Evolutionary conservation across 2,329 filamentous ascomycete genomes (phyloP).

Genomic region (Trichoderma arundinaceum): DNA sequence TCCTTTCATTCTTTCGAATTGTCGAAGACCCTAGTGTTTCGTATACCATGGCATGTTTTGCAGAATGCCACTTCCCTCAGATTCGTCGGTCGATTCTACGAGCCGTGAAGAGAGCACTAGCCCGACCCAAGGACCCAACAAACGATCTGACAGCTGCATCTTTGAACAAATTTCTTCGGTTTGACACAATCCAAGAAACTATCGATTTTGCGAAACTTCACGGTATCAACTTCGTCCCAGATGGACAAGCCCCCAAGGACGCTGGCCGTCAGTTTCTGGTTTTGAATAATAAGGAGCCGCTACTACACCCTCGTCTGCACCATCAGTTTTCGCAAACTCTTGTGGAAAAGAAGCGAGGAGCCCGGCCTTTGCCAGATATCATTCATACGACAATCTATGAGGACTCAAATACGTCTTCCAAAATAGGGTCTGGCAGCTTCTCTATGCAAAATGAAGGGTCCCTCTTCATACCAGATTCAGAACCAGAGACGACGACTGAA

Average conservation of each 20-base stretch:
- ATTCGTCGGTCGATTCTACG: constrained; percentile 64
- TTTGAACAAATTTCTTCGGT: constrained; percentile 64
- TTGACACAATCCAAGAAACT: constrained; percentile 71
- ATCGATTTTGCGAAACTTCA: constrained; percentile 67
- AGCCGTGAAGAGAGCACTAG: constrained; percentile 60
- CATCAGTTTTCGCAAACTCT: constrained; percentile 62
- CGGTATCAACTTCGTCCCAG: constrained; percentile 56
- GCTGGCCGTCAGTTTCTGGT: constrained; percentile 50
- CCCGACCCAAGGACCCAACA: constrained; percentile 61
- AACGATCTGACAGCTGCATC: constrained; percentile 64
- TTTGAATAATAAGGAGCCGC: constrained; percentile 50
- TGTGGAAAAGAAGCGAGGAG: constrained; percentile 65
- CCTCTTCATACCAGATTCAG: constrained; percentile 40
- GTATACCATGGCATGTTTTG: constrained; percentile 73
- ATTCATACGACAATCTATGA: constrained; percentile 63
- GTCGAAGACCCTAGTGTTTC: constrained; percentile 62
- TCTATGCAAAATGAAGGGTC: constrained; percentile 36
- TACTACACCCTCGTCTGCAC: constrained; percentile 57
- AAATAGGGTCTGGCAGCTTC: constrained; percentile 32
- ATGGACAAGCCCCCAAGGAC: constrained; percentile 45
- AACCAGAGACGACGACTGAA: constrained; percentile 5
- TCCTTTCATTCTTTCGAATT: constrained; percentile 64
- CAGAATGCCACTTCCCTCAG: constrained; percentile 69
- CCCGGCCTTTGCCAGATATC: constrained; percentile 57
- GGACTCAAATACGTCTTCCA: constrained; percentile 36